phyloP scores from a whole-genome alignment of 805 yeast genomes.

The Ogataea glucozyma region DNA sequence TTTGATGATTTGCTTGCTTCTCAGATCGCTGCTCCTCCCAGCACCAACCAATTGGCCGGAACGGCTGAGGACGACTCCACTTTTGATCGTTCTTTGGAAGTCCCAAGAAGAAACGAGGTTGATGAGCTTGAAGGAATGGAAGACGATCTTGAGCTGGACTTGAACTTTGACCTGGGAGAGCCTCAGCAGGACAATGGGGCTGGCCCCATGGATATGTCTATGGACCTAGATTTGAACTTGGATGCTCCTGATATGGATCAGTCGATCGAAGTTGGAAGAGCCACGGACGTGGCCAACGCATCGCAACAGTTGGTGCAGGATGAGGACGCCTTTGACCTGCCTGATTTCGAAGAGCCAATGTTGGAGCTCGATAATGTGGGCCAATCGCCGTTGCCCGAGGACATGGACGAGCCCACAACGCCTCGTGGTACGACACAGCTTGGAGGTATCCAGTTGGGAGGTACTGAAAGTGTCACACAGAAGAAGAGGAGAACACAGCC shows the following conservation, averaged over 20 bases:
- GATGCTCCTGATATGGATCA: constrained; percentile 34
- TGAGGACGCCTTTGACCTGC: constrained; percentile 45
- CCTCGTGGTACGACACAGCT: constrained; percentile 12
- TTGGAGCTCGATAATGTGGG: constrained; percentile 19
- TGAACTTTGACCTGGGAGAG: constrained; percentile 37
- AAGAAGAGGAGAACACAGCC: constrained; percentile 32
- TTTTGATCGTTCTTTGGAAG: constrained; percentile 62
- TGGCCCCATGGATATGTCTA: background rate
- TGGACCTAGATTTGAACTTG: constrained; percentile 19
- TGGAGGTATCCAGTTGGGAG: constrained; percentile 6
- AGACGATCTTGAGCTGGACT: constrained; percentile 33
- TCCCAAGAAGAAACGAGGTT: constrained; percentile 51
- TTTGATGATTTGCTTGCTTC: constrained; percentile 37
- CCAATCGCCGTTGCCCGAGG: constrained; percentile 12
- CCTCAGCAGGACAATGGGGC: constrained; percentile 11
- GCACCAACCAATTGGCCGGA: constrained; percentile 11
- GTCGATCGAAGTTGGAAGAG: constrained; percentile 59
- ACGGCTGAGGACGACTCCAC: constrained; percentile 25
- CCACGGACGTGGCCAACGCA: constrained; percentile 28
- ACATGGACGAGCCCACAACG: constrained; percentile 18
- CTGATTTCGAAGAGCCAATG: constrained; percentile 32
- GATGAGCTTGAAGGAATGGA: constrained; percentile 36
- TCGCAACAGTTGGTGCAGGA: constrained; percentile 34
- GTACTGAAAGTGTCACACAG: constrained; percentile 5
- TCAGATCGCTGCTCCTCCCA: constrained; percentile 13